Conservation (phyloP, 2,329 filamentous ascomycete genomes). For the Dactylellina leptospora region DNA sequence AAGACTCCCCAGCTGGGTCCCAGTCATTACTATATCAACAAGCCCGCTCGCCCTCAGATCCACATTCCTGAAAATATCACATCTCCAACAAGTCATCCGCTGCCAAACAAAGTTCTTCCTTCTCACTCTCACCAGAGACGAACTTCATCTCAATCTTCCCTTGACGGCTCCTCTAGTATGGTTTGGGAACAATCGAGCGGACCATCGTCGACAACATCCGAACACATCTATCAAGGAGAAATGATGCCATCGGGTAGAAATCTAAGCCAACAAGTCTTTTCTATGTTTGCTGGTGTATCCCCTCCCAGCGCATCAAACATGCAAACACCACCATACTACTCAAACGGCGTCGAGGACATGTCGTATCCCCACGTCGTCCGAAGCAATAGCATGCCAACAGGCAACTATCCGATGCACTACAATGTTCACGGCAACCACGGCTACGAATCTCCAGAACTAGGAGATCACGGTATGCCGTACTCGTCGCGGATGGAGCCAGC, state of each 20-base stretch:
- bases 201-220: constrained; percentile 33
- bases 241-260: constrained; percentile 9
- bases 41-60: constrained; percentile 23
- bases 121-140: constrained; percentile 23
- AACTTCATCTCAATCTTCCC: constrained; percentile 21
- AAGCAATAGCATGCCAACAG: constrained; percentile 19
- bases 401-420: constrained; percentile 17
- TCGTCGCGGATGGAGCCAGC: constrained; percentile 10
- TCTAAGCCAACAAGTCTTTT: constrained; percentile 24
- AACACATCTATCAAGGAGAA: constrained; percentile 23
- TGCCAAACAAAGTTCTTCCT: constrained; percentile 29
- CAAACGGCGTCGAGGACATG: constrained; percentile 22
- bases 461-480: background rate
- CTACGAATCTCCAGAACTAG: constrained; percentile 9
- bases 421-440: background rate
- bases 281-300: constrained; percentile 26
- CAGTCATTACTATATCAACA: constrained; percentile 38
- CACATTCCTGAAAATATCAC: constrained; percentile 29
- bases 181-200: constrained; percentile 36
- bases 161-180: constrained; percentile 28
- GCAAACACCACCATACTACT: constrained; percentile 11
- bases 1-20: constrained; percentile 16
- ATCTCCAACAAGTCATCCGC: constrained; percentile 32
- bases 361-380: constrained; percentile 1
- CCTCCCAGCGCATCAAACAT: constrained; percentile 15